Conservation (phyloP, 345 rosid species). For the Garcia nutans region DNA sequence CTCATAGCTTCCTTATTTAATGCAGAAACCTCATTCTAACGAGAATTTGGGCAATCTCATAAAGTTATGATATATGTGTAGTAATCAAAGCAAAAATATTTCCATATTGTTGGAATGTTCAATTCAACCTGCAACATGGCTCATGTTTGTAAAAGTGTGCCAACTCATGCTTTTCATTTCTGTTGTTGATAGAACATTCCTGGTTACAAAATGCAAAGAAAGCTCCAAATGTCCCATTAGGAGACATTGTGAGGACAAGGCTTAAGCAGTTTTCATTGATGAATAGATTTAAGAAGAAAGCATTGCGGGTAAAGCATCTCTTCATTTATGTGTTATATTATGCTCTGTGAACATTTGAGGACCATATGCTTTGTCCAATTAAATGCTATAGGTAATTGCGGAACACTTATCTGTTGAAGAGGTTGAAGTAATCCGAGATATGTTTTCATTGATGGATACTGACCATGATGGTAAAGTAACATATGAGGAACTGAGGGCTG, state of each 20-base stretch:
- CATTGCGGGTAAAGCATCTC: conserved; percentile 61
- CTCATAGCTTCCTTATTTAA: not conserved
- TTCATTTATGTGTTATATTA: conserved; percentile 8
- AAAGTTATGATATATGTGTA: not conserved
- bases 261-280: conserved; percentile 91
- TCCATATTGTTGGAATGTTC: not conserved
- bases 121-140: not conserved
- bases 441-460: conserved; percentile 88
- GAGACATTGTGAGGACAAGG: conserved; percentile 90
- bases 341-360: conserved; percentile 5
- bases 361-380: conserved; percentile 17
- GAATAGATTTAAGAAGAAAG: conserved; percentile 96
- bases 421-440: conserved; percentile 88
- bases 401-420: conserved; percentile 82
- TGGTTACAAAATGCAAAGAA: conserved; percentile 95
- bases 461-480: conserved; percentile 84
- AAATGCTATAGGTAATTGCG: conserved; percentile 76
- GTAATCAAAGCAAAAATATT: not conserved
- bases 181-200: conserved; percentile 61
- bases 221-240: conserved; percentile 95
- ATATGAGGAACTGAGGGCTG: conserved; percentile 75
- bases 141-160: conserved; percentile 10
- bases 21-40: not conserved
- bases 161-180: conserved; percentile 11
- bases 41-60: not conserved